Evolutionary conservation across 148 eudicot species (phyloP).

Genomic region (Dianthus caryophyllus): DNA sequence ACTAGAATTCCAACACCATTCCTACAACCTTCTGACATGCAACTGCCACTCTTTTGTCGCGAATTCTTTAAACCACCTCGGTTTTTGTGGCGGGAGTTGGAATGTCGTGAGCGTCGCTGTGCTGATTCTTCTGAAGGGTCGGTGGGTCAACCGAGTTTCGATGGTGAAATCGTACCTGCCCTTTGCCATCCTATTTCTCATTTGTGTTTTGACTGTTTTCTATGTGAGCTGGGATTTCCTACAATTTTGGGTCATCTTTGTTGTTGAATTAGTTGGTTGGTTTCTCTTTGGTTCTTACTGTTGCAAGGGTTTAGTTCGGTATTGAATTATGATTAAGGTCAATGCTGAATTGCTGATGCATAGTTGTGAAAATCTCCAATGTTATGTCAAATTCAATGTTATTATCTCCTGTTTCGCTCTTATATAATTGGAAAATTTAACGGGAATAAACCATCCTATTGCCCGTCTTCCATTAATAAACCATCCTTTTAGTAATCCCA

Average conservation of each 20-base stretch:
- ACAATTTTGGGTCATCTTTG: constrained; percentile 47
- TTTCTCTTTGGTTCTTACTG: constrained; percentile 79
- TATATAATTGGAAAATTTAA: no score
- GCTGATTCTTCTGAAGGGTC: constrained; percentile 66
- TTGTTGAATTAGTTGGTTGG: constrained; percentile 67
- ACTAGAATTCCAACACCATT: constrained; percentile 73
- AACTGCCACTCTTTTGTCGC: constrained; percentile 94
- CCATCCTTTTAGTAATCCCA: no score
- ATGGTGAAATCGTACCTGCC: constrained; percentile 54
- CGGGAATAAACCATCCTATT: no score
- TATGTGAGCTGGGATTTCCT: constrained; percentile 69
- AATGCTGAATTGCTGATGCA: no score
- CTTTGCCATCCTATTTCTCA: constrained; percentile 41
- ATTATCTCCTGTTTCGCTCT: no score
- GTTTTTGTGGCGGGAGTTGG: constrained; percentile 65
- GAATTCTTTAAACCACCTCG: constrained; percentile 69
- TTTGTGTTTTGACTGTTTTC: constrained; percentile 48
- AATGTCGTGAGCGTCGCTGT: constrained; percentile 75
- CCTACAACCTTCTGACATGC: constrained; percentile 76
- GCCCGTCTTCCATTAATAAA: no score
- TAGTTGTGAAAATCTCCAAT: not conserved
- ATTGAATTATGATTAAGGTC: constrained; percentile 27
- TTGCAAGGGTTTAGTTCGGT: constrained; percentile 56
- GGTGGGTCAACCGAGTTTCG: constrained; percentile 58
- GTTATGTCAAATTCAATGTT: not conserved